These are phyloP conservation scores for Cutaneotrichosporon spelunceum DNA, from an alignment of 1,284 basidiomycete species.

Conservation along the genomic window DNA sequence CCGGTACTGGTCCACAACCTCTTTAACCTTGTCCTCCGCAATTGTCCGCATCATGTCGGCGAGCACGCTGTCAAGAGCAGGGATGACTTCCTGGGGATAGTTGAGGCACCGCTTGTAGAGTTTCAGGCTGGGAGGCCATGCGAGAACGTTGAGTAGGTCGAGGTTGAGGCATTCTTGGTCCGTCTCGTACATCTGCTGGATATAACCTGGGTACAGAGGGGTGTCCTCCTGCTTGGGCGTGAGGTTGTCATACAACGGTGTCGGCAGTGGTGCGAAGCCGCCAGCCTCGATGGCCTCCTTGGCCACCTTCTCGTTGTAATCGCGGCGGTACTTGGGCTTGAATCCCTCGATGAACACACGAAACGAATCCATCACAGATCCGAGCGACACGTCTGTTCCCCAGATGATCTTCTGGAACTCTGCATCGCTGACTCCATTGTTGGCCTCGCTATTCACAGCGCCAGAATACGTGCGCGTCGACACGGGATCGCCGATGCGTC, in stretches of 20 bases:
- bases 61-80: constrained; percentile 92
- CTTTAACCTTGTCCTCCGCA: constrained; percentile 71
- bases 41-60: constrained; percentile 83
- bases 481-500: neutral
- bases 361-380: constrained; percentile 87
- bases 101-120: constrained; percentile 75
- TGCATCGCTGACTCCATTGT: constrained; percentile 28
- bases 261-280: constrained; percentile 37
- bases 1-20: constrained; percentile 27
- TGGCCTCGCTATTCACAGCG: constrained; percentile 56
- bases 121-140: constrained; percentile 81
- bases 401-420: constrained; percentile 77
- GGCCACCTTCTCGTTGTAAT: constrained; percentile 57
- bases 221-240: constrained; percentile 66
- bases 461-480: constrained; percentile 4
- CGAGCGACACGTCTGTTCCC: constrained; percentile 91
- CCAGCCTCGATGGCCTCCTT: constrained; percentile 35
- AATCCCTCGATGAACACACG: constrained; percentile 84
- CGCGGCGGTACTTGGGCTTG: constrained; percentile 85
- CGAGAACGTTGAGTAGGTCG: constrained; percentile 80
- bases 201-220: constrained; percentile 72
- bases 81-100: constrained; percentile 95
- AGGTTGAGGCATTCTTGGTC: constrained; percentile 90
- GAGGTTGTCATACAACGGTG: constrained; percentile 53
- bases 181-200: constrained; percentile 82